These are phyloP conservation scores for Xylaria scruposa DNA, from an alignment of 495 filamentous ascomycete species.

Conservation along the genomic window DNA sequence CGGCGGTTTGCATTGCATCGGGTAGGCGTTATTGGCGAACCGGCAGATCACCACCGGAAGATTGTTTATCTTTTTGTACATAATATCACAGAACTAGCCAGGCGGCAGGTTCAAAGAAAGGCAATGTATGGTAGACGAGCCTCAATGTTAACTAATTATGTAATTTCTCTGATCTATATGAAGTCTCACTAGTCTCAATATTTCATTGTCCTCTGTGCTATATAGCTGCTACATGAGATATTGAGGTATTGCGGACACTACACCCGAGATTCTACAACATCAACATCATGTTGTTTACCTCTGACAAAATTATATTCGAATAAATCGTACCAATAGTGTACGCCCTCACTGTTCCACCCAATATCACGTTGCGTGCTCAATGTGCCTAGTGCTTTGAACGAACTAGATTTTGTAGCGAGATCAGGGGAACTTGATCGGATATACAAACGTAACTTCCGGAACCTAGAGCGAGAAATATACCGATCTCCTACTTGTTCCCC, in stretches of 20 bases:
- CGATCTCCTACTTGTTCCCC: not conserved
- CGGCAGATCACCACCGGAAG: conserved; percentile 19
- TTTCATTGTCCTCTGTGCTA: not conserved
- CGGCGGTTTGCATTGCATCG: conserved; percentile 21
- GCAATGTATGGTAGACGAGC: conserved; percentile 4
- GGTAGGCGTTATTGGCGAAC: conserved; percentile 27
- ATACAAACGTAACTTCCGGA: not conserved
- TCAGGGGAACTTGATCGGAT: not conserved
- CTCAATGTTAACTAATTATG: not conserved
- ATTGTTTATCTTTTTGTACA: conserved; percentile 21
- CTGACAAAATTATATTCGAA: not conserved
- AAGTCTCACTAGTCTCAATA: not conserved
- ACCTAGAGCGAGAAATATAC: not conserved
- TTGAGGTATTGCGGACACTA: not conserved
- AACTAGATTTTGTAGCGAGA: not conserved
- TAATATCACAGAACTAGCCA: not conserved
- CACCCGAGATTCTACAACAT: not conserved
- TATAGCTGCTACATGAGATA: not conserved
- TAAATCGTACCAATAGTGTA: too few species aligned
- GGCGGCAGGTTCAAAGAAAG: not conserved
- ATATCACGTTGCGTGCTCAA: not conserved
- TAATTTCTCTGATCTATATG: not conserved
- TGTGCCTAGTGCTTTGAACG: not conserved
- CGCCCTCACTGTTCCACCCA: too few species aligned
- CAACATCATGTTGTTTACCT: not conserved